Evolutionary conservation across 2,329 filamentous ascomycete genomes (phyloP), one percentile per base, ranked within the genome.

Genomic region (Drechslerella dactyloides): DNA sequence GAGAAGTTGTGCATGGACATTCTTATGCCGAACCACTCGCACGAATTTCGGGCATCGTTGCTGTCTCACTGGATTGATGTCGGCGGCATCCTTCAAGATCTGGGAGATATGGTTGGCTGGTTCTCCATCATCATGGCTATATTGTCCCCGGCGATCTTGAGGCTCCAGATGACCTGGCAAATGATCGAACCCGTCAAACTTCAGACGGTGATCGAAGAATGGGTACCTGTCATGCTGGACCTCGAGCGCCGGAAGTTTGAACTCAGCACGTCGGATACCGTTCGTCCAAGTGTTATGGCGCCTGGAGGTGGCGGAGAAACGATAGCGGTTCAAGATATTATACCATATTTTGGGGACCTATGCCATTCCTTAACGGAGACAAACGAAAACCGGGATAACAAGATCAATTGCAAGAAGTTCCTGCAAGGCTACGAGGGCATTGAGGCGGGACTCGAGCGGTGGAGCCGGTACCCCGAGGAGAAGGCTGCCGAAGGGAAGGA

Each of bases 331-430:
- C 69, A 73, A 17, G 74, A 77, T 62, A 74, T 75, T 51, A 75
- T 77, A 27, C 76, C 76, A 7, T 77, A 76, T 58, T 77, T 77
- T 69, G 76, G 76, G 19, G 76, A 77, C 51, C 44, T 77, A 24
- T 75, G 75, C 51, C 76, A 76, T 55, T 77, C 75, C 33, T 69
- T 77, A 48, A 72, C 76, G 53, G 75, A 77, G 57, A 69, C 70
- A 54, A 74, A 75, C 56, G 68, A 75, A 19, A 75, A 50, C 40
- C 74, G 74, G 59, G 74, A 68, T 59, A 69, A 59, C 50, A 75
- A 74, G 64, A 74, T 76, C 44, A 75, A 75, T 56, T 76, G 75
- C 54, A 73, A 63, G 17, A 75, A 73, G 35, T 74, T 77, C 52
- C 56, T 76, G 42, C 61, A 75, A 27, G 75, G 75, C 5, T 69